Evolutionary conservation across 331 rosid genomes (phyloP).

Genomic region (Arachis monticola): DNA sequence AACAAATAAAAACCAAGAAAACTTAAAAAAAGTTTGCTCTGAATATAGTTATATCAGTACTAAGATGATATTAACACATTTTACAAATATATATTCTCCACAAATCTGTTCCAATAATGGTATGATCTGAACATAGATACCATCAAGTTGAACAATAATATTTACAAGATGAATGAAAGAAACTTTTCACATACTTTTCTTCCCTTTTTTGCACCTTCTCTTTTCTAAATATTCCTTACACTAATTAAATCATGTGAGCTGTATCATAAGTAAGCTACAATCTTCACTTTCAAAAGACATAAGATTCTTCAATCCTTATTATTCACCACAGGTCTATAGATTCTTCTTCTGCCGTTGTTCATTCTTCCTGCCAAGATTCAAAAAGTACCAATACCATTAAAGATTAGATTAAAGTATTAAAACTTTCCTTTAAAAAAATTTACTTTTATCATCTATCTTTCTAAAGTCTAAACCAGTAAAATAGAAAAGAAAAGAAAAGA

Average conservation of each 20-base stretch:
- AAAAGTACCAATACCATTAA: not conserved
- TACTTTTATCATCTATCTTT: not conserved
- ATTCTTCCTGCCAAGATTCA: slow-evolving; percentile 40
- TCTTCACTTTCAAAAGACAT: slow-evolving; percentile 8
- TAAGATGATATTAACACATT: not conserved
- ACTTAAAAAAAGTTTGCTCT: no score
- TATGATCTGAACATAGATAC: slow-evolving; percentile 27
- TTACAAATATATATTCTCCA: not conserved
- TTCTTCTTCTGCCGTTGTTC: slow-evolving; percentile 38
- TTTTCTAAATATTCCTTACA: not conserved
- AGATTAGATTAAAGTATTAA: not conserved
- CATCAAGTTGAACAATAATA: not conserved
- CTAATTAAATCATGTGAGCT: slow-evolving; percentile 1
- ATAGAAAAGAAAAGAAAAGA: not conserved
- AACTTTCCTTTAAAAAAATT: not conserved
- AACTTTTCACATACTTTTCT: slow-evolving; percentile 9
- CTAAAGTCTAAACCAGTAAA: not conserved
- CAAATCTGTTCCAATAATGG: not conserved
- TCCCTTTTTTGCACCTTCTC: not conserved
- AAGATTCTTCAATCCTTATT: slow-evolving; percentile 39
- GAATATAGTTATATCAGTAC: not conserved
- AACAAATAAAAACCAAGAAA: not conserved
- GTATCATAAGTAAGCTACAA: not conserved
- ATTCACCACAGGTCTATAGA: slow-evolving; percentile 47
- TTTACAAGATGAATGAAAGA: not conserved